Evolutionary conservation across 345 rosid species (phyloP).

Genomic region (Eucalyptus paniculata): DNA sequence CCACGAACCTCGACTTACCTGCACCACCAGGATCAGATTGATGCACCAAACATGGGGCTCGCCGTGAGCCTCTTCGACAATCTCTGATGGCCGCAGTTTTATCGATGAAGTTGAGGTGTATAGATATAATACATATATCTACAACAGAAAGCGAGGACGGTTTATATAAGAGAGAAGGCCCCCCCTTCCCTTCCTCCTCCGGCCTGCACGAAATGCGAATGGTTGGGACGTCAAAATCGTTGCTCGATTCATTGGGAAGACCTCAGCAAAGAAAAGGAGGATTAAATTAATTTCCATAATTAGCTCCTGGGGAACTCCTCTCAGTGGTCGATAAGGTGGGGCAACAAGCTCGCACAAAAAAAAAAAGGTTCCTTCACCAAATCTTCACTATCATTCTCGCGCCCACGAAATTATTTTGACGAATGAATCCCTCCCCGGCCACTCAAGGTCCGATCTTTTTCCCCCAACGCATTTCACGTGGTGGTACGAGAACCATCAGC

Average conservation of each 20-base stretch:
- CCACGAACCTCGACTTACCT: not conserved
- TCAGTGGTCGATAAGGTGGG: not conserved
- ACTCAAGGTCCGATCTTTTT: not conserved
- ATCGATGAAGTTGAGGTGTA: not conserved
- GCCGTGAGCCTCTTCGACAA: not conserved
- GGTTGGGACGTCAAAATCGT: constrained; percentile 52
- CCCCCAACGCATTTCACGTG: not conserved
- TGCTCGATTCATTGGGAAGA: not conserved
- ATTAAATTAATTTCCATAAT: not conserved
- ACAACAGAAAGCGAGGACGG: not conserved
- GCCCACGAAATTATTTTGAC: not conserved
- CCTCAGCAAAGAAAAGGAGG: not conserved
- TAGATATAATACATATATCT: not conserved
- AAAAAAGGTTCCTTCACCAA: not conserved
- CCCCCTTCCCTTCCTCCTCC: not conserved
- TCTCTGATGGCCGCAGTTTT: not conserved
- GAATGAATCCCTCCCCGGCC: not conserved
- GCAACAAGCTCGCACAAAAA: not conserved
- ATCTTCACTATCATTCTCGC: not conserved
- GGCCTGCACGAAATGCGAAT: not conserved
- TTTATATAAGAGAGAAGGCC: not conserved
- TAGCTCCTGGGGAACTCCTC: not conserved
- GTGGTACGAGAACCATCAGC: not conserved
- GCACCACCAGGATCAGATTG: not conserved
- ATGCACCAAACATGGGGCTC: not conserved